Base-by-base conservation (phyloP, 768 basidiomycete species). In the Suillus americanus region DNA sequence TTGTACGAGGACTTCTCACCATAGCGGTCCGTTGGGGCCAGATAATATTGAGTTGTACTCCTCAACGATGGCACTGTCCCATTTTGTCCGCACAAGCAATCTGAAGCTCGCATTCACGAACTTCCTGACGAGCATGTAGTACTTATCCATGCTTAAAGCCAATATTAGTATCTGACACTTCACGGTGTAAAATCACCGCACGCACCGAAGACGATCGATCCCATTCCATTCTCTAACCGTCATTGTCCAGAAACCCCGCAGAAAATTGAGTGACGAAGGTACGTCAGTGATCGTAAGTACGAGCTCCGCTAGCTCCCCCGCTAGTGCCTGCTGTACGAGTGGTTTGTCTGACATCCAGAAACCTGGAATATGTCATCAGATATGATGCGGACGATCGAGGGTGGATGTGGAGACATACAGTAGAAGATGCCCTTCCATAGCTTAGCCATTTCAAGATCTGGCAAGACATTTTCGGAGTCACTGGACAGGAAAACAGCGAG, bases 321-420 rank as follows among this genome's bases (percentile, higher is more conserved):
- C 94, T 18, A 99, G 84, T 16, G 89, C 89, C 74, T 99, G 97
- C 74, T 99, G 97, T 9, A 98, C 92, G 10, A 96, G 84, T 5
- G 96, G 96, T 74, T 99, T 99, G 79, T 99, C 97, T 12, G 96
- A 98, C 95, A 98, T 98, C 96, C 97, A 99, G 78, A 95, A 99
- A 74, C 97, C 96, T 97, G 46, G 5, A 3, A 35, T 0, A 46
- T 35, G 64, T 43, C 16, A 8, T 70, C 64, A 67, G 43, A 8
- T n/a, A 37, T 62, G 56, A 48, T 5, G 18, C 9, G 0, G 18
- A 53, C 33, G 38, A 20, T 4, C 38, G 54, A 33, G 3, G 40
- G 25, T 33, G 28, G 6, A 50, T 30, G 23, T 28, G 16, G 46
- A 40, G 6, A 77, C 88, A 68, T 67, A 95, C 96, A 97, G 77